phyloP scores from a whole-genome alignment of 140 eudicot genomes.

The Oenanthe javanica region DNA sequence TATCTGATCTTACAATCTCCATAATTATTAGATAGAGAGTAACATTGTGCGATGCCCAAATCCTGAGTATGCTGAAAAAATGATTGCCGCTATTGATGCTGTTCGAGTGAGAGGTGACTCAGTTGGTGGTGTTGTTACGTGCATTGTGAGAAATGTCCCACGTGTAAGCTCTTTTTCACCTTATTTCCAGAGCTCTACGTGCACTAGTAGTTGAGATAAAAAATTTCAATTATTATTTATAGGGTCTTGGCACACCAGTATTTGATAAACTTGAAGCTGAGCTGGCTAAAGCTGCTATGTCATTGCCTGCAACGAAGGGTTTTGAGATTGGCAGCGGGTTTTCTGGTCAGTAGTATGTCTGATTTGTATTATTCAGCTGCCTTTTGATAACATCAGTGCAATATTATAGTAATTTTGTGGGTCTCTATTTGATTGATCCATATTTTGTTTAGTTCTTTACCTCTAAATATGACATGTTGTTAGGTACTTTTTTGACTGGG shows the following conservation, averaged over 20 bases:
- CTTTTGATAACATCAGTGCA: neutral
- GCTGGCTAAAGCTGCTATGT: constrained; percentile 84
- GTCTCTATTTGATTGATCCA: neutral
- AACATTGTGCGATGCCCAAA: constrained; percentile 91
- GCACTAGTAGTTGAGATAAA: neutral
- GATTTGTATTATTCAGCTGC: neutral
- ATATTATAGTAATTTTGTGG: neutral
- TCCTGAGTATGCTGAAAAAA: constrained; percentile 96
- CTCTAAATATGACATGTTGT: constrained; percentile 7
- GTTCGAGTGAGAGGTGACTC: constrained; percentile 93
- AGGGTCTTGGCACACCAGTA: constrained; percentile 99
- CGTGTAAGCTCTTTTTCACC: constrained; percentile 48
- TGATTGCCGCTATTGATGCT: constrained; percentile 96
- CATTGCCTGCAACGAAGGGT: constrained; percentile 98
- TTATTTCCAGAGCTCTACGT: neutral
- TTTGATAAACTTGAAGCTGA: constrained; percentile 99
- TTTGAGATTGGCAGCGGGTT: constrained; percentile 98
- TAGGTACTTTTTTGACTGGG: constrained; percentile 94
- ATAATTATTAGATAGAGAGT: constrained; percentile 60
- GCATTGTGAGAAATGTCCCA: constrained; percentile 85
- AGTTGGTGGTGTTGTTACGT: constrained; percentile 96
- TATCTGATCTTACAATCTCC: neutral
- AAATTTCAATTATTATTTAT: constrained; percentile 13
- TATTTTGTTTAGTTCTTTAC: neutral
- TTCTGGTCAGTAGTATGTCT: constrained; percentile 45